Conservation (phyloP, 23 red algal genomes). For the Porphyridium purpureum region DNA sequence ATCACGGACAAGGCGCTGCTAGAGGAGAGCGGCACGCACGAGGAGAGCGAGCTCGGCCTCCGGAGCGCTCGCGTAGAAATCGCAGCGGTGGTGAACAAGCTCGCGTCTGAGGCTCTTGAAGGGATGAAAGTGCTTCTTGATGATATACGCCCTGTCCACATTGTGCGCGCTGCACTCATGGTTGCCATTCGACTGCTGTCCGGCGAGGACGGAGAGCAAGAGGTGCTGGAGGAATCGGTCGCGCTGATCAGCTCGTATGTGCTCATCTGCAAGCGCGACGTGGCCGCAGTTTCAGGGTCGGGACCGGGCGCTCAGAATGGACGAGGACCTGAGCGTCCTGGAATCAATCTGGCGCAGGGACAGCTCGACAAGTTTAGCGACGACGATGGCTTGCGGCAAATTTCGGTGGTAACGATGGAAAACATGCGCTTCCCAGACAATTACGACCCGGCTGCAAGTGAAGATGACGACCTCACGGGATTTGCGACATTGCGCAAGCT, state of each 20-base stretch:
- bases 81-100: conserved; percentile 48
- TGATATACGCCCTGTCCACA: neutral
- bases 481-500: neutral
- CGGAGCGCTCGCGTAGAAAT: conserved; percentile 37
- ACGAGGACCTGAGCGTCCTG: too few relatives aligned
- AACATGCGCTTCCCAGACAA: neutral
- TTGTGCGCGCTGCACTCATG: neutral
- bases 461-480: neutral
- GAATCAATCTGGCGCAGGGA: too few relatives aligned
- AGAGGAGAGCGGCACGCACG: neutral
- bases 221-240: neutral
- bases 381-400: neutral
- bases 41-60: conserved; percentile 27
- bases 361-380: too few relatives aligned
- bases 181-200: neutral
- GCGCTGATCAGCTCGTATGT: neutral
- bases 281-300: too few relatives aligned
- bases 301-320: too few relatives aligned
- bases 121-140: conserved; percentile 30
- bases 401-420: neutral
- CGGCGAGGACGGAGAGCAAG: neutral
- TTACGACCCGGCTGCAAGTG: conserved; percentile 1
- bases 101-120: conserved; percentile 34
- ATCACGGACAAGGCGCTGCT: neutral
- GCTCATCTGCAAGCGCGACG: neutral